Conservation (phyloP, 164 flowering plant genomes). For the Paratinospora sagittata region DNA sequence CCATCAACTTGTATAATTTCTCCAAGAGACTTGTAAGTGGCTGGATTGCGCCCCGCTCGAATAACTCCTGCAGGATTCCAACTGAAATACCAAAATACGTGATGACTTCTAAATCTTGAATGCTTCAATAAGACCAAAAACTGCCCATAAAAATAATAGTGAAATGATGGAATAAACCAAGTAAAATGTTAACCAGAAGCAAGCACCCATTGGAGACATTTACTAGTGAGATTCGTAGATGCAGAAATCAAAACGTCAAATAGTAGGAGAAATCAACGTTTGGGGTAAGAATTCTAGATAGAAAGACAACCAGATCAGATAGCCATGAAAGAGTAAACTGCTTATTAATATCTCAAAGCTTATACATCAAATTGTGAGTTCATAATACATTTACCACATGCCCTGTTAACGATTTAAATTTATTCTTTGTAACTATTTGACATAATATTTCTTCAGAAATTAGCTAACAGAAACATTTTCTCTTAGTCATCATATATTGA, state of each 20-base stretch:
- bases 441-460: not conserved
- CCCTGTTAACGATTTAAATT: not conserved
- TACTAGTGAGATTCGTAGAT: not conserved
- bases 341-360: not conserved
- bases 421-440: not conserved
- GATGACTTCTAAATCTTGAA: conserved; percentile 17
- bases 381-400: not conserved
- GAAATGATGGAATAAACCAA: not conserved
- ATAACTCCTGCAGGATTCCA: conserved; percentile 99
- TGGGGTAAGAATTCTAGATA: not conserved
- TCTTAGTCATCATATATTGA: too few species aligned
- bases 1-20: conserved; percentile 72
- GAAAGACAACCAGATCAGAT: not conserved
- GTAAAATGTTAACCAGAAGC: not conserved
- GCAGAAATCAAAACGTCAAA: too few species aligned
- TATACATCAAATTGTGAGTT: not conserved
- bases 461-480: too few species aligned
- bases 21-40: conserved; percentile 59
- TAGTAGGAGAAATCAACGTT: not conserved
- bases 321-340: not conserved
- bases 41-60: conserved; percentile 79
- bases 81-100: conserved; percentile 61
- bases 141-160: not conserved
- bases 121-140: not conserved
- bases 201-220: not conserved